Evolutionary conservation across 2,329 filamentous ascomycete species (phyloP), one percentile per base, ranked within the genome.

Genomic region (Ceratocystis cacaofunesta): DNA sequence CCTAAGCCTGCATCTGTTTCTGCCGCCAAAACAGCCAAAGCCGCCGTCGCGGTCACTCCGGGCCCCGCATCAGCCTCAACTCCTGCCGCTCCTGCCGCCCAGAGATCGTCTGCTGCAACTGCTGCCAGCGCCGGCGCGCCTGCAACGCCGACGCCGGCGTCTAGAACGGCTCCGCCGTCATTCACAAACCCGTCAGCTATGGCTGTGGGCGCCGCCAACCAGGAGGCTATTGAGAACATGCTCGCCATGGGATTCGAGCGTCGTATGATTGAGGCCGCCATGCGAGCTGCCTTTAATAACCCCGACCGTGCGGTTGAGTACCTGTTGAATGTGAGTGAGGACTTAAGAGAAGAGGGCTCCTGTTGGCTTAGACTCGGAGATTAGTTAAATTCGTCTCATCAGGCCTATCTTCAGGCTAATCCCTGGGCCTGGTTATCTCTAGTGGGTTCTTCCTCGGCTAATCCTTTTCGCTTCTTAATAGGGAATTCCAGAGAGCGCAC

Each of bases 221-320:
- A 89, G 69, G 85, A 86, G 70, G 91, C 90, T 46, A 87, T 97
- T 72, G 82, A 87, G 61, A 90, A 92, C 74, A 96, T 99, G 91
- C 92, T 96, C 77, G 88, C 87, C 70, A 99, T 99, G 94, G 94
- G 94, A 7, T 99, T 99, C 71, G 85, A 89, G 72, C 84, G 92
- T 72, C 79, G 85, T 63, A 88, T 95, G 73, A 96, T 96, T 70
- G 91, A 96, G 71, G 85, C 88, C 61, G 94, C 94, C 63, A 94
- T 99, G 87, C 89, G 92, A 72, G 94, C 94, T 69, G 94, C 94
- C 15, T 99, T 90, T 76, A 95, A 88, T 81, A 99, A 99, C 78
- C 91, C 92, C 15, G 92, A 97, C 75, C 90, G 94, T 71, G 94
- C 94, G 64, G 92, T 99, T 66, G 94, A 99, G 75, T 99, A 99